Conservation (phyloP, 2,329 filamentous ascomycete genomes). For the Rhinocladiella mackenziei region DNA sequence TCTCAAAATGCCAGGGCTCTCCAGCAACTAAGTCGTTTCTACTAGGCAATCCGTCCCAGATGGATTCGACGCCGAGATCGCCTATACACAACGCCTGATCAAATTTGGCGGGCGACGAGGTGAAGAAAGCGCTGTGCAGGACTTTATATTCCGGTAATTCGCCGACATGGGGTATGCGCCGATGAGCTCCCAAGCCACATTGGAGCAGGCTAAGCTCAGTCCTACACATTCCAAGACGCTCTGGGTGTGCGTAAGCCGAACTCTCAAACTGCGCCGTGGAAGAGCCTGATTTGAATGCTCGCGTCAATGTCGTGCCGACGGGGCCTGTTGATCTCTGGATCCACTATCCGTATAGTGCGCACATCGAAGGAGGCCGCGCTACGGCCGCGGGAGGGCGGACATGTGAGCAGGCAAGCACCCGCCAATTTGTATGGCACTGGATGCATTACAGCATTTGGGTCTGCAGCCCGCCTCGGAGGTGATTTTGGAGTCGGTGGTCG, state of each 20-base stretch:
- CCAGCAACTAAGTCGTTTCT: conserved; percentile 12
- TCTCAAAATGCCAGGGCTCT: conserved; percentile 21
- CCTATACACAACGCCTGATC: conserved; percentile 23
- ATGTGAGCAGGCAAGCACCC: conserved; percentile 19
- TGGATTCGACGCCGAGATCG: conserved; percentile 17
- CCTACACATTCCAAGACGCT: conserved; percentile 19
- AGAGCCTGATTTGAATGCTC: conserved; percentile 25
- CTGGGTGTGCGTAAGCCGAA: conserved; percentile 24
- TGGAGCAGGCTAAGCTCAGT: conserved; percentile 21
- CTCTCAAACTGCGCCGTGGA: conserved; percentile 9
- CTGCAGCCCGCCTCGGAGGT: conserved; percentile 24
- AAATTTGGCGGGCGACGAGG: conserved; percentile 23
- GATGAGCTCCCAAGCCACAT: conserved; percentile 18
- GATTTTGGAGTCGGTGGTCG: conserved; percentile 21
- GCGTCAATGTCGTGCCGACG: conserved; percentile 23
- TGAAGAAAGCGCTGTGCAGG: conserved; percentile 19
- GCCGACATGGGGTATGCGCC: conserved; percentile 17
- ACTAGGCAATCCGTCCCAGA: conserved; percentile 21
- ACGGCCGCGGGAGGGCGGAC: conserved; percentile 21
- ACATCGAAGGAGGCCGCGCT: conserved; percentile 21
- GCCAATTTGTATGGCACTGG: conserved; percentile 19
- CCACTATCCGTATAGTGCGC: conserved; percentile 21
- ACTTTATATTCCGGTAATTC: conserved; percentile 20
- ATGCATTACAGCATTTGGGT: conserved; percentile 14
- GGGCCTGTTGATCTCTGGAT: conserved; percentile 23